Percentiles rank a stretch among this genome's conserved stretches.
Evolutionary conservation across 495 filamentous ascomycete genomes (phyloP).

Genomic region (Lindgomyces ingoldianus): DNA sequence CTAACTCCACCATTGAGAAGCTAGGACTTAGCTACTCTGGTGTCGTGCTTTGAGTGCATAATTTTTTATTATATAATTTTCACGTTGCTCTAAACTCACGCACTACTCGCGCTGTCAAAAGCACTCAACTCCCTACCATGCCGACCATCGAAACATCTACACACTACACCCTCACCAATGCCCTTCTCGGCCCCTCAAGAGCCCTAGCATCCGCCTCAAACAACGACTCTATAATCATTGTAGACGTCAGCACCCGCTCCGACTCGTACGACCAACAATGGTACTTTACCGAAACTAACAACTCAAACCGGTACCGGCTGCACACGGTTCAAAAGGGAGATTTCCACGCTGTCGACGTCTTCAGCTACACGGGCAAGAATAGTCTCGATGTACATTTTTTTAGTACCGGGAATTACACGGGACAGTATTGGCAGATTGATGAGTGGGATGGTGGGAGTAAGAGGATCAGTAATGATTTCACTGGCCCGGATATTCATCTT

Average conservation of each 20-base stretch:
- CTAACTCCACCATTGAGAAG: no score
- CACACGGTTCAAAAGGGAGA: constrained; percentile 19
- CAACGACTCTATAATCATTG: constrained; percentile 10
- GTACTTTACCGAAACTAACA: constrained; percentile 8
- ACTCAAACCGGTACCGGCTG: neutral
- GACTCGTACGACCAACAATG: constrained; percentile 6
- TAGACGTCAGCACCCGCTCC: neutral
- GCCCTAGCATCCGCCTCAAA: constrained; percentile 3
- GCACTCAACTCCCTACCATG: neutral
- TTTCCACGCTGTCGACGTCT: constrained; percentile 4
- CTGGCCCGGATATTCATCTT: constrained; percentile 9
- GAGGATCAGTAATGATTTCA: constrained; percentile 12
- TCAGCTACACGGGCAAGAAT: neutral
- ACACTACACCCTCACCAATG: constrained; percentile 6
- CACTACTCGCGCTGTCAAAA: neutral
- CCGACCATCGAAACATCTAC: neutral
- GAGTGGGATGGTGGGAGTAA: neutral
- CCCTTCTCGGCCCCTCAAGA: neutral
- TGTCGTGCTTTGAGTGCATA: no score
- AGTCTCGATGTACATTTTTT: neutral
- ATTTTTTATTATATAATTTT: no score
- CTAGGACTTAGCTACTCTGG: no score
- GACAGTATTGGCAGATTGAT: constrained; percentile 9
- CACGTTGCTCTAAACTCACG: neutral
- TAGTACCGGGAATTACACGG: neutral